Evolutionary conservation across 768 basidiomycete species (phyloP).

Genomic region (Boletus huronensis): DNA sequence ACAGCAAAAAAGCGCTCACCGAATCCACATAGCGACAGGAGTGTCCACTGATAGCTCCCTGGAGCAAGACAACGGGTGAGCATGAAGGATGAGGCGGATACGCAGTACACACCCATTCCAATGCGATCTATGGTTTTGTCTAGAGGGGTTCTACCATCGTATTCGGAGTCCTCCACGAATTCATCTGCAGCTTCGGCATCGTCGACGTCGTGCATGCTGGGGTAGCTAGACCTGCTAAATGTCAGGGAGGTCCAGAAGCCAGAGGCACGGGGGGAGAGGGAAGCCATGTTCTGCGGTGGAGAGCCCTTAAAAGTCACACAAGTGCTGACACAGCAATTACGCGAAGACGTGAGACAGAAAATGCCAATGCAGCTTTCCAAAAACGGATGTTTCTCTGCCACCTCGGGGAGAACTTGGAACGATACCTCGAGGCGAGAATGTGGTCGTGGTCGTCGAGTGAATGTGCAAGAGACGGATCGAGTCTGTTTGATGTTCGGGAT

Average conservation of each 20-base stretch:
- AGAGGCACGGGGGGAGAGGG: conserved; percentile 46
- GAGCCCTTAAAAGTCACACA: background rate
- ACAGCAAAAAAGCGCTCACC: conserved; percentile 48
- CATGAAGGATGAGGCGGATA: background rate
- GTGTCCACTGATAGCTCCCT: conserved; percentile 78
- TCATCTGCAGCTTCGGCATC: conserved; percentile 27
- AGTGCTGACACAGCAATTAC: conserved; percentile 2
- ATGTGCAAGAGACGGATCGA: background rate
- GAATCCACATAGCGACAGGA: conserved; percentile 82
- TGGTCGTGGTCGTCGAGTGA: background rate
- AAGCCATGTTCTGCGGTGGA: conserved; percentile 32
- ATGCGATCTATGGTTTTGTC: conserved; percentile 89
- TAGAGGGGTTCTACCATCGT: conserved; percentile 54
- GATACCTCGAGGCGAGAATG: background rate
- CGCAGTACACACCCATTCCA: conserved; percentile 66
- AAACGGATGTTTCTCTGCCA: background rate
- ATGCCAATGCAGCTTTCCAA: background rate
- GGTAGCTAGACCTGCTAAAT: conserved; percentile 34
- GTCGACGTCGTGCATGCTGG: conserved; percentile 37
- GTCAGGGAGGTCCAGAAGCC: conserved; percentile 43
- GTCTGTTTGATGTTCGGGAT: background rate
- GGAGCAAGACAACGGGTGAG: background rate
- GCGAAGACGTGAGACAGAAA: conserved; percentile 9
- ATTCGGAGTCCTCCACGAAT: conserved; percentile 21
- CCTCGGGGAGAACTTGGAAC: background rate